Evolutionary conservation across 2,329 filamentous ascomycete genomes (phyloP), one percentile per base, ranked within the genome.

Genomic region (Trichoderma koningiopsis): DNA sequence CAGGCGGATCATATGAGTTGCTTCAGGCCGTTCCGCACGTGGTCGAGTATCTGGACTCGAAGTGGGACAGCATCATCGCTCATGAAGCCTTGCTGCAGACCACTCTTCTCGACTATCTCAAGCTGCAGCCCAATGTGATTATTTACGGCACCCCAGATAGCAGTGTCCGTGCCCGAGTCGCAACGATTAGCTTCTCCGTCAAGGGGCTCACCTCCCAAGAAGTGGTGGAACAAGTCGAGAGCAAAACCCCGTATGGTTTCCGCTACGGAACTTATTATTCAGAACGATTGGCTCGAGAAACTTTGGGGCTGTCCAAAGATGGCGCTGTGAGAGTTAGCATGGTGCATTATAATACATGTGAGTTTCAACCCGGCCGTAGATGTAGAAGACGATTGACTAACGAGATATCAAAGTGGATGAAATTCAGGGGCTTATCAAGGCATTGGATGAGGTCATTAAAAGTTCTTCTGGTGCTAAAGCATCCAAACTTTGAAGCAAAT

Each of bases 301-400:
- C 91, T 0, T 75, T 92, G 47, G 83, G 83, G 0, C 78, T 91
- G 61, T 84, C 82, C 10, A 85, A 68, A 1, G 76, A 91, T 72
- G 91, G 89, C 0, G 86, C 92, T 10, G 84, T 91, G 5, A 83
- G 91, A 71, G 88, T 92, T n/a, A 91, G 89, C 73, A 83, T 92
- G 82, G 85, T 91, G 67, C 90, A 92, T 78, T 93, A 93, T 75
- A 93, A 93, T 73, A 91, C 89, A 3, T 75, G 86, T 88, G 75
- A 82, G 86, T 83, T 27, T 29, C 27, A 35, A 67, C 35, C 57
- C 31, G 53, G 14, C n/a, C 4, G 24, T 14, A 19, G 22, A n/a
- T 6, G 62, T 10, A 14, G 59, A 52, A 33, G 13, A 59, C 16
- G 2, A 53, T 73, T 74, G 71, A 72, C 57, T 52, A 31, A 19